Evolutionary conservation across 352 stramenopile genomes (phyloP).

Genomic region (Phytophthora vignae): DNA sequence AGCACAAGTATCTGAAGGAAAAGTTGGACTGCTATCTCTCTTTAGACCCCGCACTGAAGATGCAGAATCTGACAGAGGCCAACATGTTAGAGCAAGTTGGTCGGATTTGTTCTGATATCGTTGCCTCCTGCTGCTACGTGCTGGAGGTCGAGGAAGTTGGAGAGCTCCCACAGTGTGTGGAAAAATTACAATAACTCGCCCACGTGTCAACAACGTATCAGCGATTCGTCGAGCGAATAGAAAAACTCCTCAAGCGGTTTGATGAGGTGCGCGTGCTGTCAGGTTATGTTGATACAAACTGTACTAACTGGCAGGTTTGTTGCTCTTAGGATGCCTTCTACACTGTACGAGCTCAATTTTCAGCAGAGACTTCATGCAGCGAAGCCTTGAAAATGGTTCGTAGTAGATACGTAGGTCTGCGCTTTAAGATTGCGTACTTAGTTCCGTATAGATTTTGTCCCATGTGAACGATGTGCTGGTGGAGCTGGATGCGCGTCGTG

Average conservation of each 20-base stretch:
- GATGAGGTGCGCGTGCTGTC: slow-evolving; percentile 17
- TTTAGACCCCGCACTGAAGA: slow-evolving; percentile 18
- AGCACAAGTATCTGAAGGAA: slow-evolving; percentile 39
- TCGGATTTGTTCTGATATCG: slow-evolving; percentile 42
- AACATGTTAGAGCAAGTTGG: slow-evolving; percentile 31
- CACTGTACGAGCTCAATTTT: slow-evolving; percentile 13
- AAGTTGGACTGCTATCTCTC: slow-evolving; percentile 37
- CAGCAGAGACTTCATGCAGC: slow-evolving; percentile 17
- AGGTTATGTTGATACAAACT: neutral
- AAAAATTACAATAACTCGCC: slow-evolving; percentile 36
- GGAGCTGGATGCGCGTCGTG: slow-evolving; percentile 51
- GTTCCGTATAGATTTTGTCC: slow-evolving; percentile 39
- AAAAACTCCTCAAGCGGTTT: slow-evolving; percentile 38
- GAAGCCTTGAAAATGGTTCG: slow-evolving; percentile 38
- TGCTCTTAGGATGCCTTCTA: slow-evolving; percentile 29
- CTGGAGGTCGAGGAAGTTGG: slow-evolving; percentile 35
- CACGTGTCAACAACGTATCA: slow-evolving; percentile 46
- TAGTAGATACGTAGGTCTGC: neutral
- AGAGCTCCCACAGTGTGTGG: slow-evolving; percentile 35
- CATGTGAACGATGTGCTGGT: slow-evolving; percentile 49
- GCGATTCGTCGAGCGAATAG: slow-evolving; percentile 43
- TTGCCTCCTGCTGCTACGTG: slow-evolving; percentile 42
- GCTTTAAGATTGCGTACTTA: neutral
- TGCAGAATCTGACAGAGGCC: slow-evolving; percentile 1
- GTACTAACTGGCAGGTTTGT: neutral